phyloP scores from a whole-genome alignment of 148 eudicot species.

The Spergularia marina region DNA sequence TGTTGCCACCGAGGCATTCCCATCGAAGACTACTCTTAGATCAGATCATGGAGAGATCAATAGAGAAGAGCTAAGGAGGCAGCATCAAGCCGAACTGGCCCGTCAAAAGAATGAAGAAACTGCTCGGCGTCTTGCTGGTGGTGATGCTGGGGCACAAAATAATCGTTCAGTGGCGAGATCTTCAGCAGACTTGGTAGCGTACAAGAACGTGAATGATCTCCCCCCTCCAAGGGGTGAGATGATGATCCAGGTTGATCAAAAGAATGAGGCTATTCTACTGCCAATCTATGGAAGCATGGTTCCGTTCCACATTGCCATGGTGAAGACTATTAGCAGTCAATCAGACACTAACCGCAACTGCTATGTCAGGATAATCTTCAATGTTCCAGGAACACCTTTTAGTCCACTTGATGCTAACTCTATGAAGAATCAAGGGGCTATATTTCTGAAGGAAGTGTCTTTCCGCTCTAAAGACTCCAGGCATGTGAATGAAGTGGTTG shows the following conservation, averaged over 20 bases:
- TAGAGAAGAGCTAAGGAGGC: conserved; percentile 79
- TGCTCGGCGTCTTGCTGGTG: conserved; percentile 86
- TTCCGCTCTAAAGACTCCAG: conserved; percentile 87
- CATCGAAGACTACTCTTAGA: conserved; percentile 75
- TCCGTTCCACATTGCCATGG: conserved; percentile 81
- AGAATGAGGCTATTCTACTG: conserved; percentile 69
- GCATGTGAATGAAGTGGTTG: conserved; percentile 84
- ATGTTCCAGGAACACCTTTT: conserved; percentile 79
- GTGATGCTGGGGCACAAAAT: conserved; percentile 49
- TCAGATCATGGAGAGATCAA: conserved; percentile 80
- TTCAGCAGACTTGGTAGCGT: conserved; percentile 71
- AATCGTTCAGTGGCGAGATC: conserved; percentile 43
- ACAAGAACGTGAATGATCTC: conserved; percentile 75
- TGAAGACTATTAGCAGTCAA: conserved; percentile 88
- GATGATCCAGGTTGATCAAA: conserved; percentile 95
- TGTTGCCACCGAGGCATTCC: conserved; percentile 32
- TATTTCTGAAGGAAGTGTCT: conserved; percentile 79
- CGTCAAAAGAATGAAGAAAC: conserved; percentile 96
- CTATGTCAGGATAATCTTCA: conserved; percentile 73
- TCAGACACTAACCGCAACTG: conserved; percentile 81
- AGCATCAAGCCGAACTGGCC: conserved; percentile 93
- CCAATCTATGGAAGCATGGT: conserved; percentile 90
- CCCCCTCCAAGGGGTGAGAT: conserved; percentile 81
- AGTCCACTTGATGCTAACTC: conserved; percentile 66
- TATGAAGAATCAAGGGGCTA: conserved; percentile 61